Percentiles rank a stretch among this genome's conserved stretches.
Evolutionary conservation across 169 alveolate genomes (phyloP).

Genomic region (Babesia microti): DNA sequence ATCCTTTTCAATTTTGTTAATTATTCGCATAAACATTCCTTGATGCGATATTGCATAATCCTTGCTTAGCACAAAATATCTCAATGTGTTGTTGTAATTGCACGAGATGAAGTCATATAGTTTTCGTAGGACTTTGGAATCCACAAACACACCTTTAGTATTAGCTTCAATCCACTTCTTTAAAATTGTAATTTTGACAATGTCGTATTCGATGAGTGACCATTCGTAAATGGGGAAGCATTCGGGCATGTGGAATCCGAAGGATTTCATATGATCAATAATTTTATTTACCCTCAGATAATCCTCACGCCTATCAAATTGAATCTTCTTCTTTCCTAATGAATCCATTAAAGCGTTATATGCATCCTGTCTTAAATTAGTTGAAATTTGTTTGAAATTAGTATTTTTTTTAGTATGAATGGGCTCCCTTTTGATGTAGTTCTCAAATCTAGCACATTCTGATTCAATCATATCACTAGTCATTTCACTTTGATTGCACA

Average conservation of each 20-base stretch:
- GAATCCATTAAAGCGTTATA: neutral
- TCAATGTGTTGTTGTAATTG: neutral
- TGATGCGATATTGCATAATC: neutral
- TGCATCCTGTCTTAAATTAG: neutral
- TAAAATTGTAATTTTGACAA: constrained; percentile 16
- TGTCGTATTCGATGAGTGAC: constrained; percentile 17
- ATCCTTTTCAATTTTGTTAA: too few species aligned
- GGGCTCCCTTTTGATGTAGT: constrained; percentile 17
- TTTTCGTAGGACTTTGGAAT: neutral
- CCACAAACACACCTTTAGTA: neutral
- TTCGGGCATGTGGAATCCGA: constrained; percentile 12
- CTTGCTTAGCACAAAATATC: neutral
- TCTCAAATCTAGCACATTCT: constrained; percentile 22
- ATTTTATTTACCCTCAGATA: neutral
- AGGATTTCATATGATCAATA: constrained; percentile 8
- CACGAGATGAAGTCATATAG: neutral
- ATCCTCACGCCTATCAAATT: neutral
- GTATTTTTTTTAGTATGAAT: neutral
- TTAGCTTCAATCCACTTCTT: constrained; percentile 4
- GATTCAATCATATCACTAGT: constrained; percentile 1
- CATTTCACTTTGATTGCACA: constrained; percentile 11
- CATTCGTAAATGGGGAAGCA: constrained; percentile 19
- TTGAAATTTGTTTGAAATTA: constrained; percentile 4
- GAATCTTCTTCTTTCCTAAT: neutral
- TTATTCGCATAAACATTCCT: too few species aligned